phyloP scores from a whole-genome alignment of 176 grass and related monocot genomes.

The Triticum turgidum region DNA sequence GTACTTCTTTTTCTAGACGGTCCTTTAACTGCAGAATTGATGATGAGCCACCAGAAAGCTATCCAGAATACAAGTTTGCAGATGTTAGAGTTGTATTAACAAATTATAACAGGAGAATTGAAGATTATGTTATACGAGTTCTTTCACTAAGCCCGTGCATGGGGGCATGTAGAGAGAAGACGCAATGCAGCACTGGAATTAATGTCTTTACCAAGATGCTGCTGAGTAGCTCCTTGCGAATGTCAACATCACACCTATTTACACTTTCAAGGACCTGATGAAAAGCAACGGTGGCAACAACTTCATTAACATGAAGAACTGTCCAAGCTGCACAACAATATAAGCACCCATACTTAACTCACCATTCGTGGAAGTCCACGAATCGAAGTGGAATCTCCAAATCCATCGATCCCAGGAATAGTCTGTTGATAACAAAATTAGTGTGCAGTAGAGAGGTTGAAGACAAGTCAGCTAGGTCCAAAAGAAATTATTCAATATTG shows the following conservation, averaged over 20 bases:
- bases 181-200: neutral
- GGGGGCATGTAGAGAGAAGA: neutral
- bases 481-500: neutral
- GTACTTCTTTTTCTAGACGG: conserved; percentile 95
- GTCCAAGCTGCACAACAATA: neutral
- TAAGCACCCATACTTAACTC: conserved; percentile 1
- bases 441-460: neutral
- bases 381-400: conserved; percentile 55
- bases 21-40: conserved; percentile 97
- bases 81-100: conserved; percentile 33
- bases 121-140: neutral
- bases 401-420: conserved; percentile 81
- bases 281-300: conserved; percentile 32
- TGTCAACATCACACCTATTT: conserved; percentile 95
- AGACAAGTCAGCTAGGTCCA: conserved; percentile 11
- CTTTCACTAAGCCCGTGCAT: neutral
- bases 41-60: conserved; percentile 97
- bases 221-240: conserved; percentile 92
- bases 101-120: neutral
- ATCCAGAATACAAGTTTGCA: conserved; percentile 28
- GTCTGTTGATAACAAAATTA: conserved; percentile 53
- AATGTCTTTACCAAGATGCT: conserved; percentile 86
- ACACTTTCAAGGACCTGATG: conserved; percentile 90
- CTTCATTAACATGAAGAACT: conserved; percentile 31
- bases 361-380: conserved; percentile 92